Conservation (phyloP, 306 rosid genomes). For the Neltuma alba region DNA sequence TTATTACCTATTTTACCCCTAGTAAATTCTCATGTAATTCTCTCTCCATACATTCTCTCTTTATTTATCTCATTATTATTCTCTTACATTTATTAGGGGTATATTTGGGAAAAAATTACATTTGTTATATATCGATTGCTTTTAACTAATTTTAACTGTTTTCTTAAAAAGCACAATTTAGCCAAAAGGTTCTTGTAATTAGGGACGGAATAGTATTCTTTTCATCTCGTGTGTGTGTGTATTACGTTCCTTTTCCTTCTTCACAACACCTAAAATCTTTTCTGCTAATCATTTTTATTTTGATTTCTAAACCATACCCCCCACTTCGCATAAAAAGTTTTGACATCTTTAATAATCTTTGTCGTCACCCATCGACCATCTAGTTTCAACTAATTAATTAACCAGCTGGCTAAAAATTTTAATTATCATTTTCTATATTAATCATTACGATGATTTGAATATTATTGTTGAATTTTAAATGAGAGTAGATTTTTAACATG, state of each 20-base stretch:
- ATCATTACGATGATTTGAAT: neutral
- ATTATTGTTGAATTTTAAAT: neutral
- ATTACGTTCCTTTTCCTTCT: conserved; percentile 1
- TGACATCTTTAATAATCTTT: neutral
- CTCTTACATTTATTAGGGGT: too few relatives aligned
- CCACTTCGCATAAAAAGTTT: neutral
- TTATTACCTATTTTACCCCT: too few relatives aligned
- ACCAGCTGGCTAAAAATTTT: neutral
- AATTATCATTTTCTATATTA: neutral
- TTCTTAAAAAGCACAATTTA: too few relatives aligned
- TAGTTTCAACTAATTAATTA: neutral
- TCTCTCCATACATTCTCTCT: too few relatives aligned
- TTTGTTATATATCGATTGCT: too few relatives aligned
- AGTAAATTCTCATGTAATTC: too few relatives aligned
- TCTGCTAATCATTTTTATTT: neutral
- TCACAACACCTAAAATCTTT: neutral
- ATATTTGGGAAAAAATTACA: too few relatives aligned
- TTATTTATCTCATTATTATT: too few relatives aligned
- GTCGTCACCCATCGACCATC: neutral
- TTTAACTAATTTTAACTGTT: too few relatives aligned
- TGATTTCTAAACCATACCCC: neutral
- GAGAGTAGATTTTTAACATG: neutral
- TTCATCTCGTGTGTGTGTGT: neutral
- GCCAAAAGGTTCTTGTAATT: too few relatives aligned
- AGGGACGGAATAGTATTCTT: too few relatives aligned